Conservation (phyloP, 169 alveolate species). For the Miamiensis avidus region DNA sequence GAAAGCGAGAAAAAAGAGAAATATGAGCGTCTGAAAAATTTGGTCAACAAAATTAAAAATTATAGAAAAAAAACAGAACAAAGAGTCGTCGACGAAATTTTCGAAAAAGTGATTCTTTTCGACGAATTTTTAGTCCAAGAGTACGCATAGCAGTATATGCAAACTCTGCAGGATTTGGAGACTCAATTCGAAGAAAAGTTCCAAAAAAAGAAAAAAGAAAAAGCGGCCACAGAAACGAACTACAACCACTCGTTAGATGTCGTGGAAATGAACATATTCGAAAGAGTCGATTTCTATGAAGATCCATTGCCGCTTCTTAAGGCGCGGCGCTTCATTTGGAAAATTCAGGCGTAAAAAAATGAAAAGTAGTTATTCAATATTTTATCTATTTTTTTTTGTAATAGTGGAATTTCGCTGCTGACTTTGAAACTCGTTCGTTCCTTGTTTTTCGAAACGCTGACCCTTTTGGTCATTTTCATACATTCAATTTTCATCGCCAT, state of each 20-base stretch:
- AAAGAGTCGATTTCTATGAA: neutral
- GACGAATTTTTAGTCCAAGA: no score
- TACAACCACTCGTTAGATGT: neutral
- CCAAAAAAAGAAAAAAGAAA: neutral
- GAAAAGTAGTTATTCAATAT: neutral
- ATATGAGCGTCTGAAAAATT: no score
- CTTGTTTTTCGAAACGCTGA: slow-evolving; percentile 57
- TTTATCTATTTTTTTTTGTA: neutral
- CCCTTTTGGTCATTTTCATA: slow-evolving; percentile 56
- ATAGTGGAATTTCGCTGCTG: slow-evolving; percentile 3
- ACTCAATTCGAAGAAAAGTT: neutral
- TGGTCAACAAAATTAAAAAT: no score
- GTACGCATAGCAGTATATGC: no score
- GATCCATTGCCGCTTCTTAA: neutral
- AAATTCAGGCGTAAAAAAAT: neutral
- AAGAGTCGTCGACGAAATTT: no score
- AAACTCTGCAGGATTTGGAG: no score
- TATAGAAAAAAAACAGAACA: no score
- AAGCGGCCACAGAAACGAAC: neutral
- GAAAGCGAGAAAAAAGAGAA: no score
- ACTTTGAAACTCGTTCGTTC: slow-evolving; percentile 35
- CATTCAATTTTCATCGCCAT: slow-evolving; percentile 62
- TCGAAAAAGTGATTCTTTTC: no score
- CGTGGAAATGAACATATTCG: slow-evolving; percentile 13
- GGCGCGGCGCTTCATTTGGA: neutral